Evolutionary conservation across 1,284 basidiomycete genomes (phyloP).

Genomic region (Golubevia sp.): DNA sequence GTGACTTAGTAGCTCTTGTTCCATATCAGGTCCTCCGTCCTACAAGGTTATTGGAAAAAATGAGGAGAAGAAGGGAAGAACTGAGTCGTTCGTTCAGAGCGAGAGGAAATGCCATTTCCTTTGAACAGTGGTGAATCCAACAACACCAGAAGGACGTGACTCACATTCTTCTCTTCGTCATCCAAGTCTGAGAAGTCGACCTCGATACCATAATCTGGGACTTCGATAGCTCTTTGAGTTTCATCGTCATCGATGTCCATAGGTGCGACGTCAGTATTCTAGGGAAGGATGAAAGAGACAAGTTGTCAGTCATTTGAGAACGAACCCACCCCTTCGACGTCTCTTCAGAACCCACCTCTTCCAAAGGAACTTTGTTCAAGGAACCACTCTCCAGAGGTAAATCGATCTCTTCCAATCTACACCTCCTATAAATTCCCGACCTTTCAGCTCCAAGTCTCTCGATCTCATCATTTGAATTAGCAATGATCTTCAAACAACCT

Average conservation of each 20-base stretch:
- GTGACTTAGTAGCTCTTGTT: conserved; percentile 72
- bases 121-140: neutral
- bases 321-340: no score
- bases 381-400: conserved; percentile 78
- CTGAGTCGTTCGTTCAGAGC: neutral
- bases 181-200: conserved; percentile 80
- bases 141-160: conserved; percentile 24
- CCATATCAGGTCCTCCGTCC: conserved; percentile 72
- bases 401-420: conserved; percentile 88
- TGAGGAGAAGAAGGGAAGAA: neutral
- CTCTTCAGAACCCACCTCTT: conserved; percentile 71
- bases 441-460: conserved; percentile 85
- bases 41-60: conserved; percentile 55
- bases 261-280: conserved; percentile 42
- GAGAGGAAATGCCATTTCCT: neutral
- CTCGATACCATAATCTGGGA: conserved; percentile 85
- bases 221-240: conserved; percentile 73
- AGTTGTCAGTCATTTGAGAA: neutral
- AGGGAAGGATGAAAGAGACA: neutral
- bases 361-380: conserved; percentile 86
- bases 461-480: conserved; percentile 69
- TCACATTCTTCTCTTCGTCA: conserved; percentile 79
- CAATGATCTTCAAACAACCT: conserved; percentile 85
- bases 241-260: conserved; percentile 86
- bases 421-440: conserved; percentile 84